Evolutionary conservation across 306 rosid species (phyloP), one percentile per base, ranked within the genome.

Genomic region (Trifolium pratense): DNA sequence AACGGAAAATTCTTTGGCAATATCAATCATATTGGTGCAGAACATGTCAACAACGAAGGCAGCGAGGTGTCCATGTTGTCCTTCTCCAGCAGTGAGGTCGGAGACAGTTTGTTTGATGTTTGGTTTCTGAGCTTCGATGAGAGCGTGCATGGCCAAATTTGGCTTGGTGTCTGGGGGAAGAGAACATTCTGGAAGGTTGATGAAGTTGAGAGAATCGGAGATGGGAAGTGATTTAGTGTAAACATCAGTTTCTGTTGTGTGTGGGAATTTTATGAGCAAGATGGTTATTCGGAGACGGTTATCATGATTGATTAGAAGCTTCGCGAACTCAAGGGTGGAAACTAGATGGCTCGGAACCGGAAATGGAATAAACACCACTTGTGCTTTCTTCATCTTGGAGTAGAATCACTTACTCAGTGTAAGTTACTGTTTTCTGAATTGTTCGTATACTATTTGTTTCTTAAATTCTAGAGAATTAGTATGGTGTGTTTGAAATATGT

Each of bases 1-100:
- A 31, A 83, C 79, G 1, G 64, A 49, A 9, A 90, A 70, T 9
- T 88, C 82, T 5, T 77, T 71, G 9, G 91, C 92, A 0, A 84
- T 74, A 5, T 90, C 88, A 2, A 67, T 79, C 85, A 87, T 74
- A 23, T 74, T 2, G 0, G 87, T 72, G 65, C 80, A 90, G 74
- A 86, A 72, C 91, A 88, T 81, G 81, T 90, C 91, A 0, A 90
- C 18, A 8, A 90, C 80, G 13, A 90, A 83, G 3, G 89, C 92
- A 1, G 83, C 86, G 0, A 89, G 79, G 13, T 32, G 65, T 0
- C 53, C 46, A 6, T 57, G 37, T 6, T 26, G 65, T 3, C 70
- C 39, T 51, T 80, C 43, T 56, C 62, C n/a, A n/a, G 66, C 6
- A 9, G 16, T 6, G 48, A 71, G 82, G 11, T 70, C 23, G 9